phyloP scores from a whole-genome alignment of 108 stramenopile genomes.

The Cyclotella distinguenda region DNA sequence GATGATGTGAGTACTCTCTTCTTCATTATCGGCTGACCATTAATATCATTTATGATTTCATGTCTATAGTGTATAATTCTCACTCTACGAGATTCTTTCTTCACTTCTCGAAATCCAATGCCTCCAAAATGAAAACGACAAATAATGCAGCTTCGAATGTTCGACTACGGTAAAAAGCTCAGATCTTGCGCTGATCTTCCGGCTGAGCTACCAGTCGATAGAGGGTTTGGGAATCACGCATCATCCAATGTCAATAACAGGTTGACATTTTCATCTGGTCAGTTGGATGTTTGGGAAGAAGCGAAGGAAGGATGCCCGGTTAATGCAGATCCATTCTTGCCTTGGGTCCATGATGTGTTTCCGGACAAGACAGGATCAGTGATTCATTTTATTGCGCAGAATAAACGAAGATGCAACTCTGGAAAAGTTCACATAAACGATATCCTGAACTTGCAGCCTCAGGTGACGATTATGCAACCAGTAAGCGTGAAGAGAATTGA shows the following conservation, averaged over 20 bases:
- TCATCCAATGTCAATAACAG: constrained; percentile 55
- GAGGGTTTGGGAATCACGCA: constrained; percentile 49
- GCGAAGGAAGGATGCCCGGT: constrained; percentile 68
- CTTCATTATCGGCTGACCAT: too few species aligned
- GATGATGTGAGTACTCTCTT: constrained; percentile 36
- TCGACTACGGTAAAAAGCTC: constrained; percentile 42
- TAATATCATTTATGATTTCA: too few species aligned
- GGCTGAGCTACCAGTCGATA: constrained; percentile 62
- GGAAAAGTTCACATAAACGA: constrained; percentile 43
- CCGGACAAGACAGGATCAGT: constrained; percentile 46
- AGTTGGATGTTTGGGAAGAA: constrained; percentile 46
- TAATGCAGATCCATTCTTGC: constrained; percentile 70
- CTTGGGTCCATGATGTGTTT: constrained; percentile 81
- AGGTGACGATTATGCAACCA: constrained; percentile 70
- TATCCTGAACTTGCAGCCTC: constrained; percentile 62
- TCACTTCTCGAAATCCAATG: too few species aligned
- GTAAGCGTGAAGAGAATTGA: constrained; percentile 56
- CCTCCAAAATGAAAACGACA: too few species aligned
- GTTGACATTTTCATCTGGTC: constrained; percentile 24
- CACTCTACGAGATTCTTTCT: too few species aligned
- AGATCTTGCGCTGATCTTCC: constrained; percentile 67
- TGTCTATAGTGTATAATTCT: too few species aligned
- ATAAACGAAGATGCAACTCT: constrained; percentile 73
- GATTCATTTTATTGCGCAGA: constrained; percentile 78
- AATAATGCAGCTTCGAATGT: constrained; percentile 35